These are phyloP conservation scores for Wickerhamomyces sp. DNA, from an alignment of 1,139 yeast genomes.

Conservation along the genomic window DNA sequence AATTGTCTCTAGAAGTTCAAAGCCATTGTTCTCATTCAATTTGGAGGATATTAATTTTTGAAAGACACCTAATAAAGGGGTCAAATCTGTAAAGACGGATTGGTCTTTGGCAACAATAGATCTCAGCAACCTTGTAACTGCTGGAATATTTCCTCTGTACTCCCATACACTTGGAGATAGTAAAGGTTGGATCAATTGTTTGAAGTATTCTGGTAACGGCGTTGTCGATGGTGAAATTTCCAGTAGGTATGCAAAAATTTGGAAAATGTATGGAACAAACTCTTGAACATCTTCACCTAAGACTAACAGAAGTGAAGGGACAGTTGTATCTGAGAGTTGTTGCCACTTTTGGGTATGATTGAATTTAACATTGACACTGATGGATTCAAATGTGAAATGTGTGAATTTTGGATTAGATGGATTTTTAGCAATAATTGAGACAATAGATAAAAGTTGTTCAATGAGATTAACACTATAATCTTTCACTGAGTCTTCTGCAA, in stretches of 20 bases:
- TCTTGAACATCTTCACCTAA: constrained; percentile 87
- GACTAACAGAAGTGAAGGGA: constrained; percentile 64
- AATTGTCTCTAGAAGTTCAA: constrained; percentile 74
- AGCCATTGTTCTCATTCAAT: constrained; percentile 73
- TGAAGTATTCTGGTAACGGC: constrained; percentile 58
- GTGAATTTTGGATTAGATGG: constrained; percentile 95
- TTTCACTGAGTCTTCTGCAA: constrained; percentile 60
- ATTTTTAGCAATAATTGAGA: constrained; percentile 70
- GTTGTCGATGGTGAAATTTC: constrained; percentile 50
- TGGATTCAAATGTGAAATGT: constrained; percentile 85
- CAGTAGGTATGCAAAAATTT: constrained; percentile 72
- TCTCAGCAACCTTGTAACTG: constrained; percentile 73
- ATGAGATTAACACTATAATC: constrained; percentile 41
- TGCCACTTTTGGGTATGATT: constrained; percentile 34
- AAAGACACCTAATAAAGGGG: constrained; percentile 92
- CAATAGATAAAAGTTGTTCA: constrained; percentile 62
- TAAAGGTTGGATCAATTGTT: constrained; percentile 69
- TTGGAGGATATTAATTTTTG: constrained; percentile 88
- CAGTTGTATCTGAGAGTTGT: constrained; percentile 46
- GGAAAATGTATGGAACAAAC: constrained; percentile 90
- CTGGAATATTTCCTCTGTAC: constrained; percentile 87
- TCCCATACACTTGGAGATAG: constrained; percentile 93
- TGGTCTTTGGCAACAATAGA: constrained; percentile 68
- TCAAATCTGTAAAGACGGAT: constrained; percentile 44
- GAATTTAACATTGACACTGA: constrained; percentile 69